These are phyloP conservation scores for Septoria petroselini DNA, from an alignment of 2,329 filamentous ascomycete genomes.

Conservation along the genomic window DNA sequence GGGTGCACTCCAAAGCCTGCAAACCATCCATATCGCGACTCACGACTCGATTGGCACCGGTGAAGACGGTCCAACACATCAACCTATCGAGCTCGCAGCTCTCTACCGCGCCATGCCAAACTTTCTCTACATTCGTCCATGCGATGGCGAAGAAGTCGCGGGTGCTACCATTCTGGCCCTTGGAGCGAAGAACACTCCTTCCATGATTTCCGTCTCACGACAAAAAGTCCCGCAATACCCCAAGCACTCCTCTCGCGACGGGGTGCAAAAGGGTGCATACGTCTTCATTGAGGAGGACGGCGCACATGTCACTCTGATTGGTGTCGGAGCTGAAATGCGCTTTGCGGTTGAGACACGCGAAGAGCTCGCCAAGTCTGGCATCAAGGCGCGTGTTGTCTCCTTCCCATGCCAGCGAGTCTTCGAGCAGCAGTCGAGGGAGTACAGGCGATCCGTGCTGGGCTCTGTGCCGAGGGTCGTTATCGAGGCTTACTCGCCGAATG, in stretches of 20 bases:
- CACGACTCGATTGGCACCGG: conserved; percentile 41
- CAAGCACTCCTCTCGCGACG: conserved; percentile 39
- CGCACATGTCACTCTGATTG: conserved; percentile 49
- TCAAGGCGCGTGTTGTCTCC: conserved; percentile 48
- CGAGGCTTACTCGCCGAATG: conserved; percentile 57
- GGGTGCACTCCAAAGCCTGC: conserved; percentile 40
- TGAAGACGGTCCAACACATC: conserved; percentile 41
- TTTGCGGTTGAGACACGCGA: conserved; percentile 47
- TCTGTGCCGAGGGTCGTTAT: conserved; percentile 50
- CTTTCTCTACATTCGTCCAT: conserved; percentile 40
- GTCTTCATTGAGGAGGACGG: conserved; percentile 40
- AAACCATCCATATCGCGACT: conserved; percentile 41
- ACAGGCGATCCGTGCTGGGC: conserved; percentile 49
- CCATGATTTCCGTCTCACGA: conserved; percentile 47
- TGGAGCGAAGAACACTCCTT: conserved; percentile 40
- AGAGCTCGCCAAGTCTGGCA: conserved; percentile 36
- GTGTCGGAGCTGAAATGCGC: conserved; percentile 51
- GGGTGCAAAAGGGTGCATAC: conserved; percentile 44
- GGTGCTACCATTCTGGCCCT: conserved; percentile 46
- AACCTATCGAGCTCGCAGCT: conserved; percentile 39
- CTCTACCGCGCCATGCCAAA: conserved; percentile 42
- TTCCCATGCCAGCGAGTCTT: conserved; percentile 54
- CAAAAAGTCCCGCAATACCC: conserved; percentile 44
- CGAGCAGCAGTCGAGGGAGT: conserved; percentile 47
- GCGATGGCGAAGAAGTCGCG: conserved; percentile 40